Base-by-base conservation (phyloP, 2,329 filamentous ascomycete species). In the Fusarium sp. region DNA sequence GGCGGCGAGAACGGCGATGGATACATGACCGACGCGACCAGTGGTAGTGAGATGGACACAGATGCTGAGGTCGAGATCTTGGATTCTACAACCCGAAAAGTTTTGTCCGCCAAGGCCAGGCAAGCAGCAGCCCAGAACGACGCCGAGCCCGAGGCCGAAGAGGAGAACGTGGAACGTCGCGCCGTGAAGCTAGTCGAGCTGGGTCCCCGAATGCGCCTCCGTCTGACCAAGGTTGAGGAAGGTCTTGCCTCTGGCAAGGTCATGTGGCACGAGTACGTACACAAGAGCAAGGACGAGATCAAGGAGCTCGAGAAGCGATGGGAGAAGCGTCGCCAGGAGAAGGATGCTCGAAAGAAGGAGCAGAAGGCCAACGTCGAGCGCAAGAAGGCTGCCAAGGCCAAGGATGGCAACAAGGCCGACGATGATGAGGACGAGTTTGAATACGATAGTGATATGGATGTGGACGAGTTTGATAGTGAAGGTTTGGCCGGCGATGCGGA, bases 231-330 rank as follows among this genome's bases (percentile, higher is more conserved):
- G 83, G 95, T 99, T 6, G 96, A 99, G 77, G 96, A 99, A 74
- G 96, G 95, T 2, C 81, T 98, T 8, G 98, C 94, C 75, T 87
- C 88, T 26, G 96, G 96, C 50, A 96, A 94, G 78, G 88, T 97
- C 58, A 93, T 99, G 92, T 99, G 96, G 96, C 96, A 99, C 79
- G 94, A 98, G 78, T 97, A 94, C 77, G 90, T 98, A 54, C 88
- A 91, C 77, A 99, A 99, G 86, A 90, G 89, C 8, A 89, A 89
- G 72, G 87, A 88, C 18, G 95, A 99, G 79, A 83, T 94, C 58
- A 88, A 90, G 76, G 88, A 92, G 68, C 81, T 98, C 73, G 95
- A 98, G 72, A 88, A 91, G 82, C 87, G 89, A 72, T 98, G 96
- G 93, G 91, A 94, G 72, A 83, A 91, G 81, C 87, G 89, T 75